phyloP scores from a whole-genome alignment of 208 protist genomes.

The Trypanosoma cruzi region DNA sequence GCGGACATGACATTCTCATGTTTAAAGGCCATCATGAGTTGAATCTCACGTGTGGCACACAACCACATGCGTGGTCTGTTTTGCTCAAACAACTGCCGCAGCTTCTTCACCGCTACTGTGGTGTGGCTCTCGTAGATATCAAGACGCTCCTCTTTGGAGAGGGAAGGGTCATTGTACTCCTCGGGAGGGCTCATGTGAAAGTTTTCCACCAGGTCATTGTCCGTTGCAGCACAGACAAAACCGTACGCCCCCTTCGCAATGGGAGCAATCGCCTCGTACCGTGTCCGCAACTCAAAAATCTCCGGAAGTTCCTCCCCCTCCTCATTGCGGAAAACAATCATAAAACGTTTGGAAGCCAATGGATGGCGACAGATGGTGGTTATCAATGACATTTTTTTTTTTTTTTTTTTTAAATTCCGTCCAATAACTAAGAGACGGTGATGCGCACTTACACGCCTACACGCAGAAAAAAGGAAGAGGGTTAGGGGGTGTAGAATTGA shows the following conservation, averaged over 20 bases:
- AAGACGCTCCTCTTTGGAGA: slow-evolving; percentile 46
- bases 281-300: slow-evolving; percentile 79
- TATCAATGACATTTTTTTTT: slow-evolving; percentile 12
- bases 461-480: neutral
- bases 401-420: neutral
- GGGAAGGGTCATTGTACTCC: slow-evolving; percentile 46
- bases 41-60: slow-evolving; percentile 81
- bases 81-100: slow-evolving; percentile 69
- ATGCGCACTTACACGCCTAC: slow-evolving; percentile 1
- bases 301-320: slow-evolving; percentile 55
- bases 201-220: slow-evolving; percentile 66
- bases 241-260: slow-evolving; percentile 83
- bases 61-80: slow-evolving; percentile 87
- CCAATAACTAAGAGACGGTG: too few relatives aligned
- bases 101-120: slow-evolving; percentile 83
- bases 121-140: slow-evolving; percentile 65
- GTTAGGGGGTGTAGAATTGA: neutral
- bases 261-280: slow-evolving; percentile 66
- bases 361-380: slow-evolving; percentile 67
- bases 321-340: slow-evolving; percentile 52
- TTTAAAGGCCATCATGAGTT: slow-evolving; percentile 83
- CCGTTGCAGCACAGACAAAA: slow-evolving; percentile 74
- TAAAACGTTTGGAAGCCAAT: slow-evolving; percentile 72
- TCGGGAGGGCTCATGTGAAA: slow-evolving; percentile 43
- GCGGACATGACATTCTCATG: slow-evolving; percentile 86